Base-by-base conservation (phyloP, 257 asterid species). In the Osmanthus fragrans region DNA sequence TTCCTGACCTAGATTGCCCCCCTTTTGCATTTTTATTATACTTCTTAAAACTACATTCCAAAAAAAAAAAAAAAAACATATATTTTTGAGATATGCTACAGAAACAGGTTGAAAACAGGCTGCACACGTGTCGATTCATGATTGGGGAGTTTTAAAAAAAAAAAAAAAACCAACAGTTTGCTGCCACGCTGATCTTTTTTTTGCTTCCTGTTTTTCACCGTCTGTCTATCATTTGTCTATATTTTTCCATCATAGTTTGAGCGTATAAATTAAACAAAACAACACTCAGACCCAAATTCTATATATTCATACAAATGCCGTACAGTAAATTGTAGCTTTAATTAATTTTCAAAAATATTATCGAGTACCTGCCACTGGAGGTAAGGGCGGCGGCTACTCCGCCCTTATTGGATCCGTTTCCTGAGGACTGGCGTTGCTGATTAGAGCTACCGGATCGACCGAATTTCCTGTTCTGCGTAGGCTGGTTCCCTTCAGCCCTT, bases 1-100 rank as follows among this genome's bases (percentile, higher is more conserved):
- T 85, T 39, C 86, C 75, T 56, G 79, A 83, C 85, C 90, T 74
- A 23, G 76, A 56, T 73, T 81, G 88, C 75, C 92, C 96, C 79
- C 90, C 93, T 90, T 84, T 94, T 71, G 84, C 96, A 92, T 87
- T 87, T 75, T 19, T 81, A 67, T 75, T 78, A 74, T 81, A 74
- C 85, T 86, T 92, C 89, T 84, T 92, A 72, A 69, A 84, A 81
- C 96, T 90, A 82, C 69, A 72, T 72, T 32, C 11, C 21, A 40
- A 25, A 18, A 60, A 15, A 36, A 7, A n/a, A n/a, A n/a, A n/a
- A n/a, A n/a, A n/a, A 2, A 13, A 40, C 13, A 25, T 25, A 25
- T 25, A 25, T 25, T 25, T 25, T 25, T 25, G 27, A 25, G 27
- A 25, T 25, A 25, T 25, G 27, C 27, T 25, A 25, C 27, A 25